phyloP scores from a whole-genome alignment of 768 basidiomycete genomes.

The Amyloporia xantha region DNA sequence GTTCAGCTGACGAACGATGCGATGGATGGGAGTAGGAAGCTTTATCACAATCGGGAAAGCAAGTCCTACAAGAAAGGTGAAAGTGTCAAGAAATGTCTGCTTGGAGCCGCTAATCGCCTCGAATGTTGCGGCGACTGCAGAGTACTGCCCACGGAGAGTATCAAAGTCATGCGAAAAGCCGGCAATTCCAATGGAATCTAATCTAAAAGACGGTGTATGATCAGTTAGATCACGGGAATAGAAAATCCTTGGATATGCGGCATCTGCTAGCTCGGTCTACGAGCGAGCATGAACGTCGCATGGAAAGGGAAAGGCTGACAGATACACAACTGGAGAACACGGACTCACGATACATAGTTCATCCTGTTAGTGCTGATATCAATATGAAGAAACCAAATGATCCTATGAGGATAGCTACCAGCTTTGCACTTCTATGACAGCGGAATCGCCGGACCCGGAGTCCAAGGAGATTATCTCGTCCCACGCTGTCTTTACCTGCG shows the following conservation, averaged over 20 bases:
- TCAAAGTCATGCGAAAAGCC: too few species aligned
- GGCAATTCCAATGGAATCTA: conserved; percentile 53
- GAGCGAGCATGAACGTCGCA: too few species aligned
- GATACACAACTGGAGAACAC: too few species aligned
- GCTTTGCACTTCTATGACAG: conserved; percentile 40
- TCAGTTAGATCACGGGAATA: too few species aligned
- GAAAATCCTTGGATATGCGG: too few species aligned
- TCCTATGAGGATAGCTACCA: conserved; percentile 29
- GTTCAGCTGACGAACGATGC: conserved; percentile 21
- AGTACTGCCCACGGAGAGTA: conserved; percentile 40
- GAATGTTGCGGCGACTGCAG: conserved; percentile 28
- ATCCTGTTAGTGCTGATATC: conserved; percentile 29
- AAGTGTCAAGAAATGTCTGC: conserved; percentile 10
- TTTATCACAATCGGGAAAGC: conserved; percentile 23
- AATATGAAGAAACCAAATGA: not conserved
- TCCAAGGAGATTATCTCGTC: conserved; percentile 26
- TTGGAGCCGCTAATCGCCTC: conserved; percentile 15
- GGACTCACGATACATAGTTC: conserved; percentile 40
- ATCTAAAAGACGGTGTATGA: too few species aligned
- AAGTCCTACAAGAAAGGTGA: conserved; percentile 12
- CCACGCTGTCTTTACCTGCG: too few species aligned
- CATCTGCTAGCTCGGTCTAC: too few species aligned
- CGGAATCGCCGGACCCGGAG: conserved; percentile 14
- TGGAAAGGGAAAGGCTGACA: too few species aligned
- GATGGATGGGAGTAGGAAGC: conserved; percentile 27